Percentiles rank a stretch among this genome's conserved stretches.
Evolutionary conservation across 768 basidiomycete species (phyloP).

Genomic region (Leccinum subgranulosum): DNA sequence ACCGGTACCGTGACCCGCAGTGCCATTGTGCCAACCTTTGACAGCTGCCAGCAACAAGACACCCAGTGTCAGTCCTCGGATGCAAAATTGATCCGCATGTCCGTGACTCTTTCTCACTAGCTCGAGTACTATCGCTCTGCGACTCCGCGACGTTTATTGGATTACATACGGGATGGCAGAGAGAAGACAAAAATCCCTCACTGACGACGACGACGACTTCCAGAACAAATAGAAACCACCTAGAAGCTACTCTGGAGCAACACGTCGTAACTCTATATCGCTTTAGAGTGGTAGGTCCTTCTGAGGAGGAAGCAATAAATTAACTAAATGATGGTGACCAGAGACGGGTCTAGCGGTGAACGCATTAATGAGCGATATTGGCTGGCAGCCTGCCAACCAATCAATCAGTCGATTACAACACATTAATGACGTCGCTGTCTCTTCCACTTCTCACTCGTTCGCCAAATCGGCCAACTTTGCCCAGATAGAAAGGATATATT

Average conservation of each 20-base stretch:
- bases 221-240: neutral
- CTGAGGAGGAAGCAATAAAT: neutral
- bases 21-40: neutral
- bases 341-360: neutral
- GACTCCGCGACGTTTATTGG: neutral
- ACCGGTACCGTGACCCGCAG: neutral
- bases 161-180: neutral
- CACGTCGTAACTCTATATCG: neutral
- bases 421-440: neutral
- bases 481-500: neutral
- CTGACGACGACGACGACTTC: neutral
- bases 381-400: neutral
- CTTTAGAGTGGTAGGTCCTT: neutral
- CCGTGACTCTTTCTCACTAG: neutral
- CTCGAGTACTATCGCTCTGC: neutral
- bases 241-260: neutral
- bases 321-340: neutral
- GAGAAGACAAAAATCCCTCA: neutral
- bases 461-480: neutral
- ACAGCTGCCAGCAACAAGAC: neutral
- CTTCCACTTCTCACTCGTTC: neutral
- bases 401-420: neutral
- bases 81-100: neutral
- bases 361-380: neutral
- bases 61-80: neutral